Evolutionary conservation across 176 grass and related monocot genomes (phyloP).

Genomic region (Oryza coarctata): DNA sequence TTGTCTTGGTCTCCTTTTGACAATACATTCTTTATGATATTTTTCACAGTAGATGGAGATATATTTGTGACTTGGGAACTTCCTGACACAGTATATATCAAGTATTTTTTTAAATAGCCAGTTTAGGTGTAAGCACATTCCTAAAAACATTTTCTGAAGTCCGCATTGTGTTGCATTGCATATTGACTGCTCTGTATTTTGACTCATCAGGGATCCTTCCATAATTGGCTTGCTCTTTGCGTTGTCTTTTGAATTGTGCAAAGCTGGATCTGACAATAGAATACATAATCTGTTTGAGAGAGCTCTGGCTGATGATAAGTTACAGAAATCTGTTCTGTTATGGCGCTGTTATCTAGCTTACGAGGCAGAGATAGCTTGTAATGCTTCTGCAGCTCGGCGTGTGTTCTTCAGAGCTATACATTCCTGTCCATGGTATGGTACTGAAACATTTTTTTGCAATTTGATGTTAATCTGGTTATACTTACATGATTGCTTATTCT

Average conservation of each 20-base stretch:
- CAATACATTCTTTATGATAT: neutral
- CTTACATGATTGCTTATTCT: neutral
- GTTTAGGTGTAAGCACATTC: neutral
- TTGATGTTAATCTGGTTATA: conserved; percentile 1
- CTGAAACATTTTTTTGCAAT: neutral
- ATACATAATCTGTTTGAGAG: conserved; percentile 91
- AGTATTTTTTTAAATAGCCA: neutral
- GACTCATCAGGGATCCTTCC: conserved; percentile 63
- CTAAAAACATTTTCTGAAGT: neutral
- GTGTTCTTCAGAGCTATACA: conserved; percentile 99
- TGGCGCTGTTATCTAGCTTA: conserved; percentile 93
- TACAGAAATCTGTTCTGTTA: conserved; percentile 88
- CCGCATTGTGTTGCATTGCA: conserved; percentile 1
- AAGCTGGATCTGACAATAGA: conserved; percentile 72
- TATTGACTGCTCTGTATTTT: conserved; percentile 31
- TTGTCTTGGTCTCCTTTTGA: neutral
- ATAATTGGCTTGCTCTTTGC: conserved; percentile 75
- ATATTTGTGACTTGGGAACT: conserved; percentile 2
- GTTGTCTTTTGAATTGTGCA: conserved; percentile 80
- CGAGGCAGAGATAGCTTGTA: conserved; percentile 61
- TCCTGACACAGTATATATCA: neutral
- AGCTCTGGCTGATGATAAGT: conserved; percentile 76
- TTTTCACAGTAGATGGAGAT: neutral
- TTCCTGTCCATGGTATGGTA: conserved; percentile 82
- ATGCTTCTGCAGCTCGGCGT: conserved; percentile 67